Evolutionary conservation across 306 rosid genomes (phyloP), one percentile per base, ranked within the genome.

Genomic region (Cucumis cinereus): DNA sequence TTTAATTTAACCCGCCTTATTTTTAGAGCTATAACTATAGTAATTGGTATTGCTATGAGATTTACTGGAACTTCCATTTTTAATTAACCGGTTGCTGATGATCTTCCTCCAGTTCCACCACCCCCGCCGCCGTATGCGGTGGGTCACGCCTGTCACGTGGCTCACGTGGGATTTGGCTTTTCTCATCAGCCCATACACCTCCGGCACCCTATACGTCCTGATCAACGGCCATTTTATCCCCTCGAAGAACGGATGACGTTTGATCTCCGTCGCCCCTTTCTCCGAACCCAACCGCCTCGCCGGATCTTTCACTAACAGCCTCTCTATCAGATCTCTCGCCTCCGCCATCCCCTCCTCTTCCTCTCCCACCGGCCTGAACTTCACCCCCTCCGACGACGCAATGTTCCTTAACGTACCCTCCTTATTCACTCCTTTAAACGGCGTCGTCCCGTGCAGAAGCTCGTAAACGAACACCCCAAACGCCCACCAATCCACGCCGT

Each of bases 401-500:
- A 94, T 94, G 52, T 91, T 91, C 41, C 93, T 81, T 38, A 94
- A 83, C 0, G 98, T 91, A 69, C 71, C 66, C 82, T 94, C 97
- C 19, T 90, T 94, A 61, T 47, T 90, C 30, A 74, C 84, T 17
- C 98, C 98, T 19, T 87, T 89, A 78, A 94, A 94, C 77, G 98
- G 97, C 77, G 97, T 89, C 78, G 89, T 85, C 0, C 96, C 98
- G n/a, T 85, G 82, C 8, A 89, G 20, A 14, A 94, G 16, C 77
- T 94, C 97, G 74, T 87, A 89, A 6, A 91, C 1, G 5, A 94
- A 86, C 10, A 94, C 87, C 28, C 97, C 97, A 0, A 91, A 91
- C 10, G 98, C 98, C 98, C 98, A 94, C 98, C 97, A 94, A 30
- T 94, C 98, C 3, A 94, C 98, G 10, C 91, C 96, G 75, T 80